A percentile compares a stretch with the other conserved stretches of the same genome.
These are phyloP conservation scores for Microsporum ferrugineum DNA, from an alignment of 2,329 filamentous ascomycete genomes.

Conservation along the genomic window DNA sequence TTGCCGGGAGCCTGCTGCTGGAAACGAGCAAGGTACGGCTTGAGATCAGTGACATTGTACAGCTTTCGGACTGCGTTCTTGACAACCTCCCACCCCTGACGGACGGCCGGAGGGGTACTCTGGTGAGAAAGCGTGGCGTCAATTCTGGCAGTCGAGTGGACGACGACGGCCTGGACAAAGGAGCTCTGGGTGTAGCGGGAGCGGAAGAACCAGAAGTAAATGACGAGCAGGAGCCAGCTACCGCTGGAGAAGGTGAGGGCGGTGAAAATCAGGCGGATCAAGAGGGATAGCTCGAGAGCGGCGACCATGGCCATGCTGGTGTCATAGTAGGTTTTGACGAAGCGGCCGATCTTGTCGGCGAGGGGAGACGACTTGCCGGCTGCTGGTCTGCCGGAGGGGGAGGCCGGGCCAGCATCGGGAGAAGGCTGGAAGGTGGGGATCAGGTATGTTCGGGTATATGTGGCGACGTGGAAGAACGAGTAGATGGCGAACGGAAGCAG, in stretches of 20 bases:
- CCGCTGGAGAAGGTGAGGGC: slow-evolving; percentile 80
- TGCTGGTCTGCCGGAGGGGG: slow-evolving; percentile 43
- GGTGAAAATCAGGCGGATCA: slow-evolving; percentile 68
- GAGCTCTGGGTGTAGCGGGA: slow-evolving; percentile 79
- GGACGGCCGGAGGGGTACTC: slow-evolving; percentile 67
- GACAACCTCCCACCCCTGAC: slow-evolving; percentile 67
- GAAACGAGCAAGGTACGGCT: slow-evolving; percentile 53
- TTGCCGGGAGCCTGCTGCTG: slow-evolving; percentile 26
- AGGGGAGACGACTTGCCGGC: slow-evolving; percentile 45
- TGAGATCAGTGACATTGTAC: slow-evolving; percentile 66
- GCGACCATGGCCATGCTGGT: slow-evolving; percentile 88
- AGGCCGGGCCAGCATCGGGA: slow-evolving; percentile 44
- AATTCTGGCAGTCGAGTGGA: slow-evolving; percentile 58
- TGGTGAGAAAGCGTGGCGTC: slow-evolving; percentile 78
- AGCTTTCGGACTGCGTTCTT: slow-evolving; percentile 65
- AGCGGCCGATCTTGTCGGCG: slow-evolving; percentile 74
- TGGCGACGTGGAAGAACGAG: slow-evolving; percentile 96
- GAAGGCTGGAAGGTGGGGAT: slow-evolving; percentile 74
- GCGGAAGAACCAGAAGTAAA: slow-evolving; percentile 90
- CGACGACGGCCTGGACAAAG: slow-evolving; percentile 79
- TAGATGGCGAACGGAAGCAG: slow-evolving; percentile 92
- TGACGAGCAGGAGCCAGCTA: slow-evolving; percentile 72
- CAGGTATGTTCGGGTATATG: slow-evolving; percentile 86
- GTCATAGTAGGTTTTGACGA: slow-evolving; percentile 98
- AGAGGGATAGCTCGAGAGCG: slow-evolving; percentile 73